A percentile compares a stretch with the other conserved stretches of the same genome.
Evolutionary conservation across 2,329 filamentous ascomycete genomes (phyloP).

Genomic region (Rhytidhysteron rufulum): DNA sequence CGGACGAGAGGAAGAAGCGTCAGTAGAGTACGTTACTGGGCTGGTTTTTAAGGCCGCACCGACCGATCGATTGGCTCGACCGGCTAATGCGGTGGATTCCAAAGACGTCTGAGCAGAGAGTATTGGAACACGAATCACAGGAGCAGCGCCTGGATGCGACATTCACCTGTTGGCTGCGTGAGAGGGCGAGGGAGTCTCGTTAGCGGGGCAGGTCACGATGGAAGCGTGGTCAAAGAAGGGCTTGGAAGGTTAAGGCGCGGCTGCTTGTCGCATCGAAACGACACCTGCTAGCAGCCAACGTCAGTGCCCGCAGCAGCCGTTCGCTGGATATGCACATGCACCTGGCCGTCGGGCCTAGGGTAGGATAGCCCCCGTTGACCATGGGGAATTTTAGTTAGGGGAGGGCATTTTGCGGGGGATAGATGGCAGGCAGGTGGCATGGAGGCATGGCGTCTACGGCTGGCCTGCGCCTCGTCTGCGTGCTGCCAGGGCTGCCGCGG

Average conservation of each 20-base stretch:
- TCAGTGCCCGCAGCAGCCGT: too few species aligned
- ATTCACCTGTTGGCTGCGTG: constrained; percentile 1
- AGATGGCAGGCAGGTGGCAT: too few species aligned
- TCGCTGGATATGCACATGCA: too few species aligned
- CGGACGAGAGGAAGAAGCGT: constrained; percentile 35
- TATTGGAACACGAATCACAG: not conserved
- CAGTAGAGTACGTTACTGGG: constrained; percentile 21
- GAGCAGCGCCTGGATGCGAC: not conserved
- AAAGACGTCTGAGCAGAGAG: constrained; percentile 7
- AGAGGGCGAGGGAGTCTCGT: not conserved
- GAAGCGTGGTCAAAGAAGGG: not conserved
- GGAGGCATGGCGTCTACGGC: too few species aligned
- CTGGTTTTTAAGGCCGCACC: constrained; percentile 21
- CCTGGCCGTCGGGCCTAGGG: too few species aligned
- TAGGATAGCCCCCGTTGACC: too few species aligned
- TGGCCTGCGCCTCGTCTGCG: too few species aligned
- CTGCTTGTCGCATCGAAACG: too few species aligned
- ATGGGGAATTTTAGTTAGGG: too few species aligned
- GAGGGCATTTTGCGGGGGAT: not conserved
- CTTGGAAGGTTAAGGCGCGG: not conserved
- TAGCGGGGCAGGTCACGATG: constrained; percentile 1
- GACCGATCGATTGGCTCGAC: constrained; percentile 15
- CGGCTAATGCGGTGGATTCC: constrained; percentile 26
- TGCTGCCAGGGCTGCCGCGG: too few species aligned
- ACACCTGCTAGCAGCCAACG: too few species aligned